These are phyloP conservation scores for Nakataea oryzae DNA, from an alignment of 2,329 filamentous ascomycete species.

Conservation along the genomic window DNA sequence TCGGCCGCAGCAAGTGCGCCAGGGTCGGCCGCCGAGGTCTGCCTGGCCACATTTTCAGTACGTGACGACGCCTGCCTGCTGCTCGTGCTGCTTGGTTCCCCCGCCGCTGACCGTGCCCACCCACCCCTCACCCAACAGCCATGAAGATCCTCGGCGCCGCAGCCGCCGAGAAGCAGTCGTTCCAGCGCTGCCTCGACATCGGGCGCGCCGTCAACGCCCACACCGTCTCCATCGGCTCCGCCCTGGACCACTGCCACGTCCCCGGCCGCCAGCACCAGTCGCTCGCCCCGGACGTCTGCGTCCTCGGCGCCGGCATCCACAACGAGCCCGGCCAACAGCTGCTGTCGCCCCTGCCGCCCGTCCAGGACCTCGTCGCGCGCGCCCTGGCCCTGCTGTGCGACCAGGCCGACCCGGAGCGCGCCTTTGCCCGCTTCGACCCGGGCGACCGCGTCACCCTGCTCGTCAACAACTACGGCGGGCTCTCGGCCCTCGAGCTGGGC, in stretches of 20 bases:
- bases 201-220: slow-evolving; percentile 37
- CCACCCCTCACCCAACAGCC: no score
- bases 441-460: slow-evolving; percentile 41
- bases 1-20: slow-evolving; percentile 44
- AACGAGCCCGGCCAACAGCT: slow-evolving; percentile 54
- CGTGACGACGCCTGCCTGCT: no score
- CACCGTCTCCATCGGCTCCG: slow-evolving; percentile 47
- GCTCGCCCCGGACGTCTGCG: slow-evolving; percentile 39
- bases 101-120: no score
- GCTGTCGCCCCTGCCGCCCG: slow-evolving; percentile 38
- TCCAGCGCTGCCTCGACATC: slow-evolving; percentile 39
- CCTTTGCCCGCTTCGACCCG: slow-evolving; percentile 34
- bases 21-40: slow-evolving; percentile 52
- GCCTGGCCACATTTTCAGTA: slow-evolving; percentile 40
- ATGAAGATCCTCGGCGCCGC: slow-evolving; percentile 46
- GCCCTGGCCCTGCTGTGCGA: slow-evolving; percentile 53
- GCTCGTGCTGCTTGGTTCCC: no score
- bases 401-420: slow-evolving; percentile 36
- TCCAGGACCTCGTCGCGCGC: slow-evolving; percentile 38
- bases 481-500: slow-evolving; percentile 46
- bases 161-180: slow-evolving; percentile 31
- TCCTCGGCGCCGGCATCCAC: slow-evolving; percentile 57
- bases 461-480: slow-evolving; percentile 49
- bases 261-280: slow-evolving; percentile 40
- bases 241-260: slow-evolving; percentile 50